Evolutionary conservation across 1,284 basidiomycete species (phyloP).

Genomic region (Porogramme epimiltina): DNA sequence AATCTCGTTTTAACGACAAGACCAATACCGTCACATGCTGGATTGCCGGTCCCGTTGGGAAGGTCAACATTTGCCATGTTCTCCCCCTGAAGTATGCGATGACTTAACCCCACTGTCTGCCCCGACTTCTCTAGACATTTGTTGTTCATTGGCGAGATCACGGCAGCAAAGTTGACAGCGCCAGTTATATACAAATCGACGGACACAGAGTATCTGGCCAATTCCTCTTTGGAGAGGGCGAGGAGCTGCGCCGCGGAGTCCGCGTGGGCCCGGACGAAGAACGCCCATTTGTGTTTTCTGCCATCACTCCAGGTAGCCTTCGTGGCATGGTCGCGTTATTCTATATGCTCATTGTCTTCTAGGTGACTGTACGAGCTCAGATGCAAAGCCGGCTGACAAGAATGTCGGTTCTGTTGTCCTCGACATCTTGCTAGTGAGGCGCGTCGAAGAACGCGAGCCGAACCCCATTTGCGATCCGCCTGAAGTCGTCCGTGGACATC

Average conservation of each 20-base stretch:
- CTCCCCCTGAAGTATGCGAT: conserved; percentile 1
- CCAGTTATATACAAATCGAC: conserved; percentile 60
- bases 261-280: conserved; percentile 33
- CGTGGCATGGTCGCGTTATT: neutral
- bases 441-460: conserved; percentile 25
- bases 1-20: conserved; percentile 45
- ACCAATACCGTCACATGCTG: conserved; percentile 57
- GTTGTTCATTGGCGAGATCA: conserved; percentile 62
- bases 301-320: conserved; percentile 34
- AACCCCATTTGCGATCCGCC: conserved; percentile 23
- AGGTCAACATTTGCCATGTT: conserved; percentile 37
- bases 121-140: conserved; percentile 44
- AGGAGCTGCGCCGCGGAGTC: conserved; percentile 40
- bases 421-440: conserved; percentile 54
- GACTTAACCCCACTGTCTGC: neutral
- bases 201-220: conserved; percentile 59
- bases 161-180: conserved; percentile 52
- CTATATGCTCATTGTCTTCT: neutral
- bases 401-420: conserved; percentile 56
- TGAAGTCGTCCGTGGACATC: conserved; percentile 18
- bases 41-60: conserved; percentile 59
- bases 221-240: conserved; percentile 57
- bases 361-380: conserved; percentile 5
- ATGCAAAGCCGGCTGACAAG: conserved; percentile 20
- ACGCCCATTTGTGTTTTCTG: conserved; percentile 58